Evolutionary conservation across 75 land plant species (phyloP), one percentile per base, ranked within the genome.

Genomic region (Picea glauca): DNA sequence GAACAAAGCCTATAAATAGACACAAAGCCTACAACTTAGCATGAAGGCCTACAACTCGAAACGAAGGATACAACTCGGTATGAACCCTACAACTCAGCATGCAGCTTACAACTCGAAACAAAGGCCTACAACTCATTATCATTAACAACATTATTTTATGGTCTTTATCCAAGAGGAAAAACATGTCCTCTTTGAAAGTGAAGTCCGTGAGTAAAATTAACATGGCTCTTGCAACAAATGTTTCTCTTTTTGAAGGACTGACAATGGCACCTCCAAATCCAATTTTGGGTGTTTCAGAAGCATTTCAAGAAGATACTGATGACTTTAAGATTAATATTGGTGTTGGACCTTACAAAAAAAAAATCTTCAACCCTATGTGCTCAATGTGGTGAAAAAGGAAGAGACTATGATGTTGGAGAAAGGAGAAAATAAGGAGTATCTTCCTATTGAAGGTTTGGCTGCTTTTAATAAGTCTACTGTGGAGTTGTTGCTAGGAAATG

Each of bases 391-490:
- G 31, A 97, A 94, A 80, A 97, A 94, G 95, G 99, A 93, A 60
- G 99, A 97, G 80, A 87, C 86, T 35, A 89, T 92, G 70, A 94
- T 97, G 93, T 72, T 97, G 85, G 98, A 91, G 75, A 90, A 76
- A 78, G 93, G 93, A 33, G 98, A 97, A 13, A 94, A 97, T 89
- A 97, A 94, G 86, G 99, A 96, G 99, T 97, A 97, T 85, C 99
- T 97, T 62, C 99, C 99, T 11, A 97, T 97, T 83, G 99, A 97
- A 80, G 99, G 99, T 74, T 81, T 97, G 82, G 99, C 98, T 72
- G 95, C 98, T 50, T 97, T 97, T 79, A 97, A 97, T 78, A 97
- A 97, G 83, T 95, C 78, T 12, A 97, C 99, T 73, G 99, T 91
- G 13, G 99, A 97, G 78, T 78, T 97, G 56, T 87, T 97, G 78